Base-by-base conservation (phyloP, 805 yeast species). In the Saccharomycopsis lassenensis region DNA sequence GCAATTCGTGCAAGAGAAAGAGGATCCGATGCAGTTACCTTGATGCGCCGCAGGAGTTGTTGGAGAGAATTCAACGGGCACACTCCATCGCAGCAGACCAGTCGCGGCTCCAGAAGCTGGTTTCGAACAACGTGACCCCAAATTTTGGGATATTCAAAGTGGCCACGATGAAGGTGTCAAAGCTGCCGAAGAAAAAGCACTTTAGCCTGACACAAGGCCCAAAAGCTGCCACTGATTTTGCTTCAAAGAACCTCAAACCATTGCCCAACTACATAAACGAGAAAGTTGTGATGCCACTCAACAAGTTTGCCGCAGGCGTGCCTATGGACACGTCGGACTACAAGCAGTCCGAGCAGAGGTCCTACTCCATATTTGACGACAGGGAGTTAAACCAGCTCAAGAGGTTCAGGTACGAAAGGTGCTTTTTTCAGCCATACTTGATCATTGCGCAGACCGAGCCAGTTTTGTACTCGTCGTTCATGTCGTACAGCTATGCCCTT, bases 11-110 rank as follows among this genome's bases (percentile, higher is more conserved):
- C 24, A 21, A 15, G 15, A 40, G 36, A 29, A 36, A 33, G 11
- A 17, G 24, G 35, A 32, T 36, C 17, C 40, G 36, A 5, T 40
- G 43, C 32, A 18, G 31, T 4, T 40, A 40, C 28, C 34, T 40
- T 5, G 43, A 40, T 36, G 43, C 40, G n/a, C 22, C 40, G 3
- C 40, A 36, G 16, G 43, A 40, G 21, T 40, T 40, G 21, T 23
- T 40, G 4, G 37, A 40, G 22, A 28, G 43, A 29, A 40, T 36
- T n/a, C 17, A 22, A 15, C 5, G 36, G 14, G 43, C 43, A 4
- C 43, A 40, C 18, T 22, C 37, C 3, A 40, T 40, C 7, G 29
- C 32, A 14, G 37, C 37, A 8, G 43, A 40, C 31, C 43, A 36
- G 18, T 23, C 5, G 4, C 17, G 10, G 11, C 24, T 20, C 41